Evolutionary conservation across 129 eudicot species (phyloP).

Genomic region (Flaveria trinervia): DNA sequence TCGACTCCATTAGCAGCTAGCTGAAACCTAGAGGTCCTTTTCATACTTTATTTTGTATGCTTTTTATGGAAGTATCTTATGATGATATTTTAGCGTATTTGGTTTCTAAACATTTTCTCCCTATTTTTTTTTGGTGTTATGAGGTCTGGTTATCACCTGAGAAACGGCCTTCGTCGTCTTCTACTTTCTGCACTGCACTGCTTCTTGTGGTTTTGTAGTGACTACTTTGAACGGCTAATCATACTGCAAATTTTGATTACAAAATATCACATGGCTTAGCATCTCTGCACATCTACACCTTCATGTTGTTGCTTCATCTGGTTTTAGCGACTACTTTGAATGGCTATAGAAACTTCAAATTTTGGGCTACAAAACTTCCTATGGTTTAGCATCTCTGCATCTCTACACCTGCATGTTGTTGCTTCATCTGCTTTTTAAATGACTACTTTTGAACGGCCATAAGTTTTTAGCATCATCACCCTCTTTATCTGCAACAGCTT

Average conservation of each 20-base stretch:
- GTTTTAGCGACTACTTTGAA: slow-evolving; percentile 24
- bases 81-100: not conserved
- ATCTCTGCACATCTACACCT: slow-evolving; percentile 34
- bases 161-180: slow-evolving; percentile 41
- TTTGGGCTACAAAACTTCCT: too few relatives aligned
- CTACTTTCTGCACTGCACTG: slow-evolving; percentile 42
- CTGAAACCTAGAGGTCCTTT: slow-evolving; percentile 43
- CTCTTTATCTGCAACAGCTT: slow-evolving; percentile 2
- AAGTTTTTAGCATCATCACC: not conserved
- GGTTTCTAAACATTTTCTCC: slow-evolving; percentile 36
- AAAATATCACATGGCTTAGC: slow-evolving; percentile 18
- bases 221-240: slow-evolving; percentile 23
- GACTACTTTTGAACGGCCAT: not conserved
- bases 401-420: not conserved
- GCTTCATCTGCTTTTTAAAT: not conserved
- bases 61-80: slow-evolving; percentile 6
- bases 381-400: too few relatives aligned
- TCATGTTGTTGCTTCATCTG: slow-evolving; percentile 37
- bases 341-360: not conserved
- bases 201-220: slow-evolving; percentile 18
- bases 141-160: slow-evolving; percentile 53
- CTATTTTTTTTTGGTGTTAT: slow-evolving; percentile 39
- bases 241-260: slow-evolving; percentile 27
- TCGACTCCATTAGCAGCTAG: slow-evolving; percentile 32
- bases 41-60: slow-evolving; percentile 27